Evolutionary conservation across 352 stramenopile genomes (phyloP).

Genomic region (Phytophthora fragariaefolia): DNA sequence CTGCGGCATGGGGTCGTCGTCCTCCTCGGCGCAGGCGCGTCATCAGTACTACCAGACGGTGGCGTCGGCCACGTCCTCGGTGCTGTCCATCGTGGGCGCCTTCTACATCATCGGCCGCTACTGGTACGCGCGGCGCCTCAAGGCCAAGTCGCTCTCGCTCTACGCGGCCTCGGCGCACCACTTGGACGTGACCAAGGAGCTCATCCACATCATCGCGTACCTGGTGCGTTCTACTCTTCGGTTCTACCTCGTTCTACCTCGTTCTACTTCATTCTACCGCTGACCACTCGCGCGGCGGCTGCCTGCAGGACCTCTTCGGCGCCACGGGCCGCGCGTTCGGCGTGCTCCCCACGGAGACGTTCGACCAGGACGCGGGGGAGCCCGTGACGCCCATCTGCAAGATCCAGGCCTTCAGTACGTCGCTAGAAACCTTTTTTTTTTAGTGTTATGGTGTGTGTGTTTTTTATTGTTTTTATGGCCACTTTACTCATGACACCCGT

Average conservation of each 20-base stretch:
- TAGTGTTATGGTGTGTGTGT: too few relatives aligned
- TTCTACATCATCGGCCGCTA: constrained; percentile 88
- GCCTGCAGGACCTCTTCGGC: constrained; percentile 68
- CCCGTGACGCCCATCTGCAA: constrained; percentile 68
- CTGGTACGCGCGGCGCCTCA: constrained; percentile 71
- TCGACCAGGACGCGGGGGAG: constrained; percentile 62
- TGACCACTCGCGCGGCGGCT: too few relatives aligned
- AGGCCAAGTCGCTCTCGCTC: constrained; percentile 51
- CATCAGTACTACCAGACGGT: constrained; percentile 54
- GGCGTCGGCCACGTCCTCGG: constrained; percentile 71
- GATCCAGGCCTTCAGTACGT: constrained; percentile 71
- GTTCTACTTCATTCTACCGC: neutral
- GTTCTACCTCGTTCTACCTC: neutral
- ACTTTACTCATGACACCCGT: too few relatives aligned
- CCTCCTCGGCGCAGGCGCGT: constrained; percentile 18
- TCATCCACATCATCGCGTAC: constrained; percentile 87
- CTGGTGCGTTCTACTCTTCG: constrained; percentile 36
- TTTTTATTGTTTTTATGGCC: too few relatives aligned
- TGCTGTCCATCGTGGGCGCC: constrained; percentile 78
- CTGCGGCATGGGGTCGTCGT: constrained; percentile 15
- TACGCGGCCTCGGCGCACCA: constrained; percentile 55
- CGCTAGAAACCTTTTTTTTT: too few relatives aligned
- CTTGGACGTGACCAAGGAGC: constrained; percentile 85
- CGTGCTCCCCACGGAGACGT: constrained; percentile 69
- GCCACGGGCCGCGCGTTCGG: constrained; percentile 76